Base-by-base conservation (phyloP, 768 basidiomycete species). In the Collybia mongolica region DNA sequence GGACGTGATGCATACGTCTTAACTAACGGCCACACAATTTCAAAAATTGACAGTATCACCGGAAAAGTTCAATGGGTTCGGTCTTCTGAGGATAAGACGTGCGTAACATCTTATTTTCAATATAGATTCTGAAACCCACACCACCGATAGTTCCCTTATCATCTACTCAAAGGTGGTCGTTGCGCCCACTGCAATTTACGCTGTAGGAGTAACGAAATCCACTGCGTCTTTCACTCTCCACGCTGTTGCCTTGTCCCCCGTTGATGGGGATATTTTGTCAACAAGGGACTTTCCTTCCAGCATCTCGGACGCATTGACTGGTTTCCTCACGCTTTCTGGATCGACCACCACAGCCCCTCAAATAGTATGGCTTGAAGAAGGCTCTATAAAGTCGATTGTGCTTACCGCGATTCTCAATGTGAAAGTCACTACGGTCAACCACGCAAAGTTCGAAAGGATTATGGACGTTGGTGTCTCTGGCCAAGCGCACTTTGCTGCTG, bases 21-120 rank as follows among this genome's bases (percentile, higher is more conserved):
- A 26, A 81, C 80, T 0, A 82, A 88, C 55, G 88, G 83, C 3
- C 72, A 81, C 59, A 74, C 73, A 0, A 72, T 93, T 6, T 75
- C 70, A 7, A 72, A 72, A 23, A 54, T 94, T 12, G 65, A 80
- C 50, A 60, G 71, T 0, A 60, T 52, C 2, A 77, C 74, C 0
- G 90, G 90, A 1, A 70, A 78, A 7, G 66, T 71, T 1, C 62
- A 69, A 20, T 96, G 93, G 93, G 72, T 67, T 1, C 93, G 90
- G 87, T 75, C 73, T n/a, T 76, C 84, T 19, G 72, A 74, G 12
- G 87, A 89, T 60, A 77, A 84, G 43, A 77, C 74, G 90, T 91
- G 59, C 56, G 82, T 70, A 39, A 29, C 42, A n/a, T 32, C n/a
- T n/a, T 44, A 7, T 24, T 7, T 41, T 28, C 18, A 7, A 23